These are phyloP conservation scores for Debaryomyces coudertii DNA, from an alignment of 1,139 yeast genomes.

Conservation along the genomic window DNA sequence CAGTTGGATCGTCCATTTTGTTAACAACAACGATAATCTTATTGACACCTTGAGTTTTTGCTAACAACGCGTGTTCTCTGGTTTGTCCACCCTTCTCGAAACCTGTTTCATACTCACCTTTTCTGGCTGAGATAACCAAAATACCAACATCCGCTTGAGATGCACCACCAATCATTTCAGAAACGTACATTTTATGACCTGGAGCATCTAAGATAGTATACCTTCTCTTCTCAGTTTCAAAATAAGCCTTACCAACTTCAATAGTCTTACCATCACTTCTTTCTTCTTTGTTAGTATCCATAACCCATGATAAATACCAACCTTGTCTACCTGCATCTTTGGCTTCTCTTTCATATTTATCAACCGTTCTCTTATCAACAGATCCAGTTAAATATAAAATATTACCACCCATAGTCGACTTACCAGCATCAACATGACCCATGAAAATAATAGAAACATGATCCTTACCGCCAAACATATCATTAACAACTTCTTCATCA, in stretches of 20 bases:
- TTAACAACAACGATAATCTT: conserved; percentile 90
- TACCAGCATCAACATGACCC: conserved; percentile 99
- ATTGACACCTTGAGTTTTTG: conserved; percentile 97
- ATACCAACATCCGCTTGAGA: conserved; percentile 99
- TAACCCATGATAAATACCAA: conserved; percentile 98
- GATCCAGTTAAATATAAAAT: conserved; percentile 90
- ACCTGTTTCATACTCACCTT: conserved; percentile 99
- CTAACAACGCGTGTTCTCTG: conserved; percentile 96
- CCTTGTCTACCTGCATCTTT: conserved; percentile 99
- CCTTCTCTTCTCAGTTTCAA: conserved; percentile 96
- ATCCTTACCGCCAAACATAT: conserved; percentile 95
- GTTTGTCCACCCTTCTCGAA: conserved; percentile 99
- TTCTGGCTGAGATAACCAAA: conserved; percentile 95
- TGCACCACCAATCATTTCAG: conserved; percentile 99
- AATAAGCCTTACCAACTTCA: conserved; percentile 96
- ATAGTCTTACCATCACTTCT: conserved; percentile 98
- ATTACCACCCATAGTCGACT: conserved; percentile 99
- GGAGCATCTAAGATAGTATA: conserved; percentile 99
- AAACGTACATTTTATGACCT: conserved; percentile 97
- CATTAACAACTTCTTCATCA: conserved; percentile 86
- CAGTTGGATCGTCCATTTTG: conserved; percentile 99
- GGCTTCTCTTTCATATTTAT: conserved; percentile 96
- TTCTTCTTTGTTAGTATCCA: conserved; percentile 99
- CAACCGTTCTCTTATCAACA: conserved; percentile 98
- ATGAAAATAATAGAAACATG: conserved; percentile 95